phyloP scores from a whole-genome alignment of 2,329 filamentous ascomycete genomes.

The Cryphonectria radicalis region DNA sequence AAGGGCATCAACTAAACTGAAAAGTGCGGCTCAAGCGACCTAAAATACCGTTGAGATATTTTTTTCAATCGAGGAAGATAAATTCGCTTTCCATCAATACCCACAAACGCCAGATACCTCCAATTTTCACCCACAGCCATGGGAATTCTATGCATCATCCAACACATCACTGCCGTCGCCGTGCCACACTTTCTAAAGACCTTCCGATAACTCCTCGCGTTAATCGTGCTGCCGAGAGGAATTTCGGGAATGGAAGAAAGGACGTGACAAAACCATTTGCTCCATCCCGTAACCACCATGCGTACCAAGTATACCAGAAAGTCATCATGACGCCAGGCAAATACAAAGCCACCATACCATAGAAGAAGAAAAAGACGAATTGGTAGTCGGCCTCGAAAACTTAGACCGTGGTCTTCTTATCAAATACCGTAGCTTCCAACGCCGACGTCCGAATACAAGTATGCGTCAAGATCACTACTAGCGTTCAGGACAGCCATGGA shows the following conservation, averaged over 20 bases:
- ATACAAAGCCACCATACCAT: not conserved
- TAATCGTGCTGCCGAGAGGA: not conserved
- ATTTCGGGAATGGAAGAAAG: not conserved
- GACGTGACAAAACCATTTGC: not conserved
- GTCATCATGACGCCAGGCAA: not conserved
- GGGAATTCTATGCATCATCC: not conserved
- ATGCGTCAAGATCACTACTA: conserved; percentile 39
- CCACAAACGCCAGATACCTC: conserved; percentile 3
- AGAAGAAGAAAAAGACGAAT: not conserved
- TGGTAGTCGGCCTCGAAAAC: not conserved
- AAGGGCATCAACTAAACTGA: not conserved
- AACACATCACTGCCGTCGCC: not conserved
- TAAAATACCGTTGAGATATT: not conserved
- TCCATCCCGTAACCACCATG: not conserved
- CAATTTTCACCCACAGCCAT: not conserved
- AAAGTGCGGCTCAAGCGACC: not conserved
- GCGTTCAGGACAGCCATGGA: conserved; percentile 30
- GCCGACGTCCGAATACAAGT: conserved; percentile 38
- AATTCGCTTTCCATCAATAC: not conserved
- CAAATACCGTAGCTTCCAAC: conserved; percentile 33
- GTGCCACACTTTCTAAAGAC: not conserved
- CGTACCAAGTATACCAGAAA: not conserved
- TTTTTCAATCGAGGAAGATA: not conserved
- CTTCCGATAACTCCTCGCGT: conserved; percentile 5
- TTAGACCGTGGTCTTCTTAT: not conserved